Conservation (phyloP, 768 basidiomycete genomes). For the Pisolithus tinctorius region DNA sequence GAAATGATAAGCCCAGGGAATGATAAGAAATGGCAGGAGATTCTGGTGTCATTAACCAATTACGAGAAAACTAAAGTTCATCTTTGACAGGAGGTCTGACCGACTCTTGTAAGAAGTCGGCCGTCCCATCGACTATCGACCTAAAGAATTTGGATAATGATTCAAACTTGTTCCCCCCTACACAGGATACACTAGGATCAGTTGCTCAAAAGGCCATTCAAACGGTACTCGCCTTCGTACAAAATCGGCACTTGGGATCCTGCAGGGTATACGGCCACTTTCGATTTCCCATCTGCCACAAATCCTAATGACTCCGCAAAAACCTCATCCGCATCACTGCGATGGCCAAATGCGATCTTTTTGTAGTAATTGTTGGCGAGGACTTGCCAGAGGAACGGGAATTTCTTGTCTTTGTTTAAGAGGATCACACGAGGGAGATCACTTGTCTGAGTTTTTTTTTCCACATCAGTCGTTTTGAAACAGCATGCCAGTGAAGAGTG, state of each 20-base stretch:
- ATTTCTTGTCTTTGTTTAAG: constrained; percentile 67
- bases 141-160: constrained; percentile 69
- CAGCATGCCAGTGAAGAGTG: background rate
- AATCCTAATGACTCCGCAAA: constrained; percentile 54
- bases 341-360: constrained; percentile 53
- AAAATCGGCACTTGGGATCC: constrained; percentile 49
- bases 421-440: constrained; percentile 55
- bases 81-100: constrained; percentile 30
- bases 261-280: constrained; percentile 65
- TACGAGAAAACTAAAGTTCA: constrained; percentile 18
- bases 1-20: background rate
- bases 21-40: background rate
- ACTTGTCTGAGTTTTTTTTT: constrained; percentile 22
- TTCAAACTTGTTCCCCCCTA: constrained; percentile 69
- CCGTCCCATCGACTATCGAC: constrained; percentile 62
- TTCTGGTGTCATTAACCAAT: background rate
- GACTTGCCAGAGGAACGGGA: constrained; percentile 76
- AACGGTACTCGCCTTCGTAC: constrained; percentile 54
- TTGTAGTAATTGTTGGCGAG: constrained; percentile 67
- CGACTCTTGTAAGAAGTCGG: constrained; percentile 39
- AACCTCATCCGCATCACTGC: constrained; percentile 60
- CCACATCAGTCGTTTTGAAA: background rate
- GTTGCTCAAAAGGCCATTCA: background rate
- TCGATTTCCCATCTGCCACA: constrained; percentile 47
- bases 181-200: constrained; percentile 1